Conservation (phyloP, 2,329 filamentous ascomycete genomes). For the Colletotrichum siamense region DNA sequence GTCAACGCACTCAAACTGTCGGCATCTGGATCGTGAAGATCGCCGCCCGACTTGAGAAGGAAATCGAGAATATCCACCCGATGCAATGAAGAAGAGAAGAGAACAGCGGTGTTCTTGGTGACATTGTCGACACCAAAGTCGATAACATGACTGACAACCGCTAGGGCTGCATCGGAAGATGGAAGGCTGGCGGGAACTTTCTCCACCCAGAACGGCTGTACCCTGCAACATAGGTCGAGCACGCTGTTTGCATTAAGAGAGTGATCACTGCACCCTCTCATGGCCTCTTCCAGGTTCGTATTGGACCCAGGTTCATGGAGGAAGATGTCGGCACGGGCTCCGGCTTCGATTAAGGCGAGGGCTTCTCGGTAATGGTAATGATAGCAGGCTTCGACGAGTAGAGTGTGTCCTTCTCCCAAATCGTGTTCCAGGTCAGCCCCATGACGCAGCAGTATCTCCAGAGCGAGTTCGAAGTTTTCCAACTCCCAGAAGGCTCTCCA, state of each 20-base stretch:
- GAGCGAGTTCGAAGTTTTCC: neutral
- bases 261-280: too few relatives aligned
- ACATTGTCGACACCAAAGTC: fast-evolving
- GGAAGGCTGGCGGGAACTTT: neutral
- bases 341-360: neutral
- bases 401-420: neutral
- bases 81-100: neutral
- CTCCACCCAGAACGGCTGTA: fast-evolving
- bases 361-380: neutral
- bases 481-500: neutral
- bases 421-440: neutral
- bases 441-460: neutral
- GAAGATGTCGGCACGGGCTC: too few relatives aligned
- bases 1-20: too few relatives aligned
- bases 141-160: neutral
- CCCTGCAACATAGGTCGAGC: neutral
- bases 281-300: neutral
- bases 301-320: neutral
- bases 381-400: neutral
- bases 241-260: neutral
- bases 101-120: neutral
- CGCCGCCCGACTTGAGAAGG: neutral
- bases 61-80: neutral
- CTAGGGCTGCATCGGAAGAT: neutral
- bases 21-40: neutral